These are phyloP conservation scores for Calonectria pteridis DNA, from an alignment of 2,329 filamentous ascomycete species.

Conservation along the genomic window DNA sequence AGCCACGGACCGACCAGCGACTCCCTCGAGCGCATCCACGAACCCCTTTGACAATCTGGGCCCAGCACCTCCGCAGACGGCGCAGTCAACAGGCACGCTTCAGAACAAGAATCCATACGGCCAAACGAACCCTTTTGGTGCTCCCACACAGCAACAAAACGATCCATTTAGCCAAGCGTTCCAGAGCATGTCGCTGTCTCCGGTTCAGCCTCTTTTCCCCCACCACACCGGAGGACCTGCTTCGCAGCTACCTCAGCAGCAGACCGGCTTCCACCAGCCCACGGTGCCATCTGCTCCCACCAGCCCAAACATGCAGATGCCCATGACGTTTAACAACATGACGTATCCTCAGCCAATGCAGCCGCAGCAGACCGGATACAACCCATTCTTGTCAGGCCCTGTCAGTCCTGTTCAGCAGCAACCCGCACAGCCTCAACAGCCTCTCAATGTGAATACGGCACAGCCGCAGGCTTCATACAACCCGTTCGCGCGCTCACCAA, in stretches of 20 bases:
- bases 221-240: constrained; percentile 77
- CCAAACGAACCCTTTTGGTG: constrained; percentile 77
- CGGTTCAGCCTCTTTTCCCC: constrained; percentile 75
- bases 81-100: constrained; percentile 73
- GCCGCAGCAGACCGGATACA: constrained; percentile 58
- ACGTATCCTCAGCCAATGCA: constrained; percentile 57
- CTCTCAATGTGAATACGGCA: constrained; percentile 56
- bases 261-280: constrained; percentile 58
- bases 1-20: constrained; percentile 50
- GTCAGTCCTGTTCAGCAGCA: constrained; percentile 49
- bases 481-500: constrained; percentile 64
- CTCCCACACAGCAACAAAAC: constrained; percentile 52
- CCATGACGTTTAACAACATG: constrained; percentile 57
- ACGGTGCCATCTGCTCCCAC: constrained; percentile 58
- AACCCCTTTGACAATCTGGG: constrained; percentile 77
- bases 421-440: constrained; percentile 52
- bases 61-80: constrained; percentile 69
- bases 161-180: constrained; percentile 75
- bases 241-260: constrained; percentile 55
- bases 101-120: constrained; percentile 68
- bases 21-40: constrained; percentile 63
- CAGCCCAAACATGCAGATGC: constrained; percentile 55
- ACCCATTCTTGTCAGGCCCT: constrained; percentile 63
- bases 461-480: constrained; percentile 56
- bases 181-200: constrained; percentile 78